Percentiles rank a stretch among this genome's conserved stretches.
phyloP scores from a whole-genome alignment of 1,284 basidiomycete species.

The Ceratobasidium sp. region DNA sequence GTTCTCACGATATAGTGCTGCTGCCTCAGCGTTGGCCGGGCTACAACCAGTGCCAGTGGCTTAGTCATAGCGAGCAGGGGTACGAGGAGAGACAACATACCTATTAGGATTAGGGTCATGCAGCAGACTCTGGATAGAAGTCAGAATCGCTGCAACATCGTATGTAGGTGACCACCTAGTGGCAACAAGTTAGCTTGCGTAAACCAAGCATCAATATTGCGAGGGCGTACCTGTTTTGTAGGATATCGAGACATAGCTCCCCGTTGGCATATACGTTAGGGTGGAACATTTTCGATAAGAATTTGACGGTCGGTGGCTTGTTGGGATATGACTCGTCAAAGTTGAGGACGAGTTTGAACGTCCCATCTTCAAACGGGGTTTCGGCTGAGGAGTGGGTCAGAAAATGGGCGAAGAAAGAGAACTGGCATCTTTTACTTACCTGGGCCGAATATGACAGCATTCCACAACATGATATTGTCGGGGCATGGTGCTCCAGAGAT shows the following conservation, averaged over 20 bases:
- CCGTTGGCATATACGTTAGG: conserved; percentile 99
- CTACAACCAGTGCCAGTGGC: conserved; percentile 63
- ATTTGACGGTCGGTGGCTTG: conserved; percentile 97
- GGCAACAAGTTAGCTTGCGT: not conserved
- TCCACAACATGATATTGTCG: conserved; percentile 99
- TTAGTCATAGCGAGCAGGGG: conserved; percentile 21
- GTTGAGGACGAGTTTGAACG: conserved; percentile 94
- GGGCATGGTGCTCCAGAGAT: conserved; percentile 97
- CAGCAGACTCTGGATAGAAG: conserved; percentile 93
- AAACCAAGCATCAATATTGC: not conserved
- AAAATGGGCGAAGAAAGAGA: not conserved
- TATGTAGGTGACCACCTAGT: conserved; percentile 92
- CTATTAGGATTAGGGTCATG: conserved; percentile 97
- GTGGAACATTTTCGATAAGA: conserved; percentile 98
- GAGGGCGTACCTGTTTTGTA: conserved; percentile 81
- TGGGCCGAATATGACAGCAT: conserved; percentile 98
- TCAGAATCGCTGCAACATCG: conserved; percentile 97
- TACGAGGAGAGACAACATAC: conserved; percentile 55
- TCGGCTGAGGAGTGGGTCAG: conserved; percentile 72
- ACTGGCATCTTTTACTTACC: conserved; percentile 65
- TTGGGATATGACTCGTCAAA: conserved; percentile 99
- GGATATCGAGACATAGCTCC: conserved; percentile 96
- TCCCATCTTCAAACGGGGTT: conserved; percentile 98
- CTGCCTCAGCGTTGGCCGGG: conserved; percentile 98
- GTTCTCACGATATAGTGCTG: conserved; percentile 95